phyloP scores from a whole-genome alignment of 495 filamentous ascomycete species.

The Xylaria sp. region DNA sequence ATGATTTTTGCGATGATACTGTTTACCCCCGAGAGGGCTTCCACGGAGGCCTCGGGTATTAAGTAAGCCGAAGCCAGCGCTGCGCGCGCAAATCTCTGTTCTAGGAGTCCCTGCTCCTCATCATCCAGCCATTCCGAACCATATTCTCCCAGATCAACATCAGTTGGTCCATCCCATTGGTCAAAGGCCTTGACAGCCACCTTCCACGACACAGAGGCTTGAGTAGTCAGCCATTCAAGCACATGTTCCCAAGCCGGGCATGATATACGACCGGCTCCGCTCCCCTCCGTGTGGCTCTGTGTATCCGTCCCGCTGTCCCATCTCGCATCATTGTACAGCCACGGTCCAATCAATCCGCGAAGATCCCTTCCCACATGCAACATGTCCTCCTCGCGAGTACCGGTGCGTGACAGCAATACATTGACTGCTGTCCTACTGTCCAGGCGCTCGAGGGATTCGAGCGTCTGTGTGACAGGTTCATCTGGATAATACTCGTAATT shows the following conservation, averaged over 20 bases:
- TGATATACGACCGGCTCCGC: constrained; percentile 25
- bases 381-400: constrained; percentile 47
- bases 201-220: constrained; percentile 64
- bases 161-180: constrained; percentile 81
- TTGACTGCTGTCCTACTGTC: constrained; percentile 69
- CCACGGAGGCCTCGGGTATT: constrained; percentile 62
- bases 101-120: constrained; percentile 60
- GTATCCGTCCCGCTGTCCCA: constrained; percentile 56
- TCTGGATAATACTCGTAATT: constrained; percentile 83
- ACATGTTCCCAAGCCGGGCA: constrained; percentile 77
- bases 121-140: constrained; percentile 59
- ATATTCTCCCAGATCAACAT: constrained; percentile 80
- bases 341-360: constrained; percentile 77
- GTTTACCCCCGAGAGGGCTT: constrained; percentile 67
- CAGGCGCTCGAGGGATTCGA: constrained; percentile 67
- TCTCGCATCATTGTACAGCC: constrained; percentile 75
- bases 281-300: constrained; percentile 24
- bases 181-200: constrained; percentile 67
- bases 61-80: constrained; percentile 77
- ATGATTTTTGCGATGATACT: constrained; percentile 67
- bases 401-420: constrained; percentile 70
- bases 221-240: constrained; percentile 73
- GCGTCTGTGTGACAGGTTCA: constrained; percentile 59
- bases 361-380: constrained; percentile 71
- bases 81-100: constrained; percentile 71